Percentiles rank a stretch among this genome's conserved stretches.
Conservation (phyloP, 2,329 filamentous ascomycete species). For the Claviceps spartinae region DNA sequence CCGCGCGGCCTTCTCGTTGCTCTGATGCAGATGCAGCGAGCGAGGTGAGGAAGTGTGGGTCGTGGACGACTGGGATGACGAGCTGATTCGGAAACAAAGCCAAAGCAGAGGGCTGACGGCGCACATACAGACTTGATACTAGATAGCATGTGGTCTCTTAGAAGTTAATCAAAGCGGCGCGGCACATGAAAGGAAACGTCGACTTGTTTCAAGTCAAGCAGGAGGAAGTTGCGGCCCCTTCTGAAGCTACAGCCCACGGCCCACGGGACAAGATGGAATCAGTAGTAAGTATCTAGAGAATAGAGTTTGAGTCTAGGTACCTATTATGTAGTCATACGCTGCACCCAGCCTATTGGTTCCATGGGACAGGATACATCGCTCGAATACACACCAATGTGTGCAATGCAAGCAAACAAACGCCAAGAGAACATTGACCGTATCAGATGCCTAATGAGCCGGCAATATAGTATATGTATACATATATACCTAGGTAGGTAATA, state of each 20-base stretch:
- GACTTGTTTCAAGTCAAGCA: neutral
- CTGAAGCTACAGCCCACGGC: too few species aligned
- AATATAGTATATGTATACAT: neutral
- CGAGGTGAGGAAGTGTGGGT: neutral
- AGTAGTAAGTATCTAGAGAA: neutral
- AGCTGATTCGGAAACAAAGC: neutral
- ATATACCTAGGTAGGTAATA: too few species aligned
- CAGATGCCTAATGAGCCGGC: neutral
- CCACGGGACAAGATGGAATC: too few species aligned
- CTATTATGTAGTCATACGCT: neutral
- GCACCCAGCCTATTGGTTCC: too few species aligned
- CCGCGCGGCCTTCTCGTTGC: neutral
- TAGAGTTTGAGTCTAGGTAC: neutral
- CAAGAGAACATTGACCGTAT: neutral
- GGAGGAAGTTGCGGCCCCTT: too few species aligned
- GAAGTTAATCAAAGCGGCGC: neutral
- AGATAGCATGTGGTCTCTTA: neutral
- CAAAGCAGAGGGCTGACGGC: neutral
- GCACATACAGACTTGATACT: neutral
- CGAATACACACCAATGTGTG: neutral
- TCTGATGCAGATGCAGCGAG: neutral
- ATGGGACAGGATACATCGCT: neutral
- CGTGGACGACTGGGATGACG: neutral
- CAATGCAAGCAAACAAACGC: neutral
- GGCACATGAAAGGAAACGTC: neutral